Conservation (phyloP, 306 rosid species). For the Acacia confusa region DNA sequence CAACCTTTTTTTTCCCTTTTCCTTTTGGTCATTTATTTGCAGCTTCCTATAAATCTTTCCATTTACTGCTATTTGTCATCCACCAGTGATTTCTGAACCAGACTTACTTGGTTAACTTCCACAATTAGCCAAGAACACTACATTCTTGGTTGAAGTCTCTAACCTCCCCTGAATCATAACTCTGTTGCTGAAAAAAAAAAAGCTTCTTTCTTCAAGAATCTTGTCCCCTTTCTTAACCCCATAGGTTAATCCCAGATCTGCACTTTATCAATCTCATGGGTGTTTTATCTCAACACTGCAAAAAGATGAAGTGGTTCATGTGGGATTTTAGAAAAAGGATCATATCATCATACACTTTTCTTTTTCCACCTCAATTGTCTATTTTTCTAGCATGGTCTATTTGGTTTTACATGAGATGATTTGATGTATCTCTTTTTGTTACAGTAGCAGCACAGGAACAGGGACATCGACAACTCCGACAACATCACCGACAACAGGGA, state of each 20-base stretch:
- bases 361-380: neutral
- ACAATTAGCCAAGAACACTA: conserved; percentile 10
- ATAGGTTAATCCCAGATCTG: conserved; percentile 11
- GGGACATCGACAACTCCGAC: conserved; percentile 16
- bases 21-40: neutral
- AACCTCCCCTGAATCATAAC: neutral
- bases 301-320: neutral
- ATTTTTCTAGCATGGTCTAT: conserved; percentile 4
- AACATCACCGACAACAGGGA: conserved; percentile 38
- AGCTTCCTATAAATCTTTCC: neutral
- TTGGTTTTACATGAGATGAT: neutral
- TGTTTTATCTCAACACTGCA: neutral
- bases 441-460: conserved; percentile 47
- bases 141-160: neutral
- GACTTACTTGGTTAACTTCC: neutral
- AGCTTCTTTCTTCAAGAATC: neutral
- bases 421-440: conserved; percentile 3
- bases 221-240: conserved; percentile 12
- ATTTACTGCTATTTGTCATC: neutral
- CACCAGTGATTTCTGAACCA: conserved; percentile 2
- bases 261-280: neutral
- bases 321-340: neutral
- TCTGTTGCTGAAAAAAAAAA: neutral
- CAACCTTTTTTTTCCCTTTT: neutral
- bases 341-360: neutral